Evolutionary conservation across 2,329 filamentous ascomycete genomes (phyloP), one percentile per base, ranked within the genome.

Genomic region (Fusarium citri): DNA sequence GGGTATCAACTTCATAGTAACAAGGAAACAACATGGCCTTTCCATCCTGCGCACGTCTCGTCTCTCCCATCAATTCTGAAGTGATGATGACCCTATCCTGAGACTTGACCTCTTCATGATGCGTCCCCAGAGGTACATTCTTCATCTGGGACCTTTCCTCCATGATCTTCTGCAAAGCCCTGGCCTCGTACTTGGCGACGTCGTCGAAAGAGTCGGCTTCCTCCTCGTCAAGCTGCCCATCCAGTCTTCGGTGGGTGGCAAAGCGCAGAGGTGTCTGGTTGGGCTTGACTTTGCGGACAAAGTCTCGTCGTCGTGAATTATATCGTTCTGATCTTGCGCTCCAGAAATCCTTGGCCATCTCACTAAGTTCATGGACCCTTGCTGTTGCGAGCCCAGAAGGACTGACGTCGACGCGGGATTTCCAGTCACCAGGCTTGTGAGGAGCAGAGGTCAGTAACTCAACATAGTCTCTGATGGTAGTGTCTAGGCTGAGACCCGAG

Each of bases 261-360:
- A 66, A 66, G 2, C 64, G 55, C 3, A 66, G 9, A 2, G 62
- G 64, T 3, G 64, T 51, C 1, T 23, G 48, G 8, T 23, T 22
- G 8, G 49, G 31, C 28, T 66, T 66, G 49, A 22, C 28, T 8
- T 66, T 66, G 1, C 64, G 56, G 3, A 66, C 62, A 43, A 66
- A 66, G 2, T 47, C 64, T 28, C 23, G 62, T 10, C 64, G 45
- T 4, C 64, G 41, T 1, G 26, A 23, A 7, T 8, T 42, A 2
- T 66, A 66, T 23, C 62, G n/a, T 18, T 66, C 48, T 2, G 62
- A 66, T 16, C 64, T 66, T 14, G 55, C 45, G 5, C 64, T 62
- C 64, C 64, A 66, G 7, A 66, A 66, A 48, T 66, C 64, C n/a
- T 51, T 61, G 6, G 55, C 62, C 64, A 66, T 66, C 26, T 66